Evolutionary conservation across 2,329 filamentous ascomycete genomes (phyloP), one percentile per base, ranked within the genome.

Genomic region (Verticillium tricorpus): DNA sequence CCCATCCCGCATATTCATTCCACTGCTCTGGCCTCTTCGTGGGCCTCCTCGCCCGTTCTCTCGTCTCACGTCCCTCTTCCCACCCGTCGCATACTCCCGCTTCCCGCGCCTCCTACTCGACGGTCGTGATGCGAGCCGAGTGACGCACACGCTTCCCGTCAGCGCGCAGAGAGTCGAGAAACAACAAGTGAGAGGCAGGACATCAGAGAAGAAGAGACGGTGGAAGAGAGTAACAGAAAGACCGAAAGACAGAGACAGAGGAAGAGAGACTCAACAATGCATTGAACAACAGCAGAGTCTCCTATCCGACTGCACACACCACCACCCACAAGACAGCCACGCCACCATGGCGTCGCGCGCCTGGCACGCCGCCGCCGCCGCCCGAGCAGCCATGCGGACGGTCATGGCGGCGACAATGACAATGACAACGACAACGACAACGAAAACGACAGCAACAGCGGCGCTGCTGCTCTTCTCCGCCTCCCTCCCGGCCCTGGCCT

Each of bases 401-500:
- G 56, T 57, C 3, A 61, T 60, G 28, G 5, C 28, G 28, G 28
- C 28, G 28, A 28, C 28, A 28, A 28, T 5, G 28, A 28, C 28
- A 28, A 28, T 5, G 28, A 28, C 28, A 6, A 6, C 59, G 3
- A 61, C 61, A 28, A 28, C 25, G 25, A 5, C 25, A 28, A 28
- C 28, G 28, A 61, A 60, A 28, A 28, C 25, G 25, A 5, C 25
- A 28, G 6, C 28, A 5, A 28, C 28, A 28, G 28, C 59, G 3
- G 63, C 61, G 25, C 25, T 25, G n/a, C 56, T 66, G 60, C 52
- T 66, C 11, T 3, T 19, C 22, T 12, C 25, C 52, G 19, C 52
- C 14, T n/a, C n/a, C n/a, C 34, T 65, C 28, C 45, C 61, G 3
- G 55, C 61, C 15, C 25, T 60, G 22, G 63, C 52, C 22, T 66